These are phyloP conservation scores for Diatrype stigma DNA, from an alignment of 2,329 filamentous ascomycete genomes.

Conservation along the genomic window DNA sequence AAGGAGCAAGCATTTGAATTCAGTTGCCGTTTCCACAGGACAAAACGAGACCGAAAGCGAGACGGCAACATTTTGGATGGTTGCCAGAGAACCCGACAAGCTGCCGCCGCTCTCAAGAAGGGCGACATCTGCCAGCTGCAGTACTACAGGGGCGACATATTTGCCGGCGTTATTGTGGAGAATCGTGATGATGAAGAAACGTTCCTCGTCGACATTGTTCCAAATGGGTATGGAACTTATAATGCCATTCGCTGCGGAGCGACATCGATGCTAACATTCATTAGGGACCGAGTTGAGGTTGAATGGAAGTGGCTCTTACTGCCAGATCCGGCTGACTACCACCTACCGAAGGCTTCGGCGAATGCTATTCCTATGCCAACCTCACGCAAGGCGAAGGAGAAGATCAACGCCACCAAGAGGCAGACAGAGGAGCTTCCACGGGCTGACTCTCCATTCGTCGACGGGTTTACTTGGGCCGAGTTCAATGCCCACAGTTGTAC, in stretches of 20 bases:
- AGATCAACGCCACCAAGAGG: slow-evolving; percentile 62
- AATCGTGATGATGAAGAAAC: slow-evolving; percentile 73
- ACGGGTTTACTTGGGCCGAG: slow-evolving; percentile 71
- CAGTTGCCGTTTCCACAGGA: slow-evolving; percentile 88
- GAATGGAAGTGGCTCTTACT: slow-evolving; percentile 81
- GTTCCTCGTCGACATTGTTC: slow-evolving; percentile 76
- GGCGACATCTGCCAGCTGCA: slow-evolving; percentile 86
- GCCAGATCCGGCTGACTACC: slow-evolving; percentile 66
- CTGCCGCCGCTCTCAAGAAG: slow-evolving; percentile 62
- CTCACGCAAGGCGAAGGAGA: slow-evolving; percentile 58
- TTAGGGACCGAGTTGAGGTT: slow-evolving; percentile 68
- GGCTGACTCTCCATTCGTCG: slow-evolving; percentile 63
- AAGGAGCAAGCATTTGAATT: slow-evolving; percentile 90
- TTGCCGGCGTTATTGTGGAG: slow-evolving; percentile 82
- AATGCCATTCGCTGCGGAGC: slow-evolving; percentile 1
- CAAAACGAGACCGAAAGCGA: slow-evolving; percentile 75
- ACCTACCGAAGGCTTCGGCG: slow-evolving; percentile 68
- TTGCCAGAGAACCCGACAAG: slow-evolving; percentile 63
- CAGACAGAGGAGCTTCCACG: slow-evolving; percentile 58
- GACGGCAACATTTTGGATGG: slow-evolving; percentile 66
- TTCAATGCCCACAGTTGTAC: slow-evolving; percentile 61
- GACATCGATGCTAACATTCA: slow-evolving; percentile 35
- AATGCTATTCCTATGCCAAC: slow-evolving; percentile 69
- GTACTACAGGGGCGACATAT: slow-evolving; percentile 78
- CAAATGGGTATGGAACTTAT: slow-evolving; percentile 60